phyloP scores from a whole-genome alignment of 2,329 filamentous ascomycete genomes.

The Ploettnerulaceae sp. region DNA sequence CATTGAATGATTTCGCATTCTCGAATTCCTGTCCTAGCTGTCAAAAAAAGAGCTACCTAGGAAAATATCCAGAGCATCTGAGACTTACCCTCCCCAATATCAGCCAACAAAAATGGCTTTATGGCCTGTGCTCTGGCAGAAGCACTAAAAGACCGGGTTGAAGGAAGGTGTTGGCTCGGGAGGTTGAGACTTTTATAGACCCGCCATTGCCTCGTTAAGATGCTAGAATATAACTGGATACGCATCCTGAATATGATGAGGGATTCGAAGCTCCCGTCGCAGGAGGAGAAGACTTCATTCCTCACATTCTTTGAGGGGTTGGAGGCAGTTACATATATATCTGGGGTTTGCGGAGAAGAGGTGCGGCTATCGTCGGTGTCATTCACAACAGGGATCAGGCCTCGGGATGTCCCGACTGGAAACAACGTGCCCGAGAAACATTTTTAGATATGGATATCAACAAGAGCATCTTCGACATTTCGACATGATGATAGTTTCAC shows the following conservation, averaged over 20 bases:
- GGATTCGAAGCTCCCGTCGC: conserved; percentile 3
- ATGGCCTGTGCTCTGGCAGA: conserved; percentile 42
- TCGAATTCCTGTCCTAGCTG: conserved; percentile 68
- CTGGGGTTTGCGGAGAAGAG: not conserved
- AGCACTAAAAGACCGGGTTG: conserved; percentile 26
- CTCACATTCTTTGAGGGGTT: conserved; percentile 18
- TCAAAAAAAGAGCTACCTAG: conserved; percentile 12
- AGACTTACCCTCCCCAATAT: conserved; percentile 73
- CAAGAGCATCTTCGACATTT: not conserved
- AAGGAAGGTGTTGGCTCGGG: conserved; percentile 15
- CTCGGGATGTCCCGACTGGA: not conserved
- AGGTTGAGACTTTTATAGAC: conserved; percentile 35
- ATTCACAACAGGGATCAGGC: conserved; percentile 1
- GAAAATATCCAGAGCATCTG: not conserved
- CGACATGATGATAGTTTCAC: conserved; percentile 28
- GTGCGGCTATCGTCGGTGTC: not conserved
- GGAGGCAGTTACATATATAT: conserved; percentile 3
- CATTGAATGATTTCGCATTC: conserved; percentile 99
- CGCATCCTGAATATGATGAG: conserved; percentile 43
- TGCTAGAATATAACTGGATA: conserved; percentile 47
- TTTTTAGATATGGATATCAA: conserved; percentile 5
- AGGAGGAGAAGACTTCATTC: conserved; percentile 8
- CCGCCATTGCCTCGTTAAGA: conserved; percentile 48
- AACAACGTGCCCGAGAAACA: not conserved
- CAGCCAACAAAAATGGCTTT: conserved; percentile 77